phyloP scores from a whole-genome alignment of 148 eudicot species.

The Polygonum maritimum region DNA sequence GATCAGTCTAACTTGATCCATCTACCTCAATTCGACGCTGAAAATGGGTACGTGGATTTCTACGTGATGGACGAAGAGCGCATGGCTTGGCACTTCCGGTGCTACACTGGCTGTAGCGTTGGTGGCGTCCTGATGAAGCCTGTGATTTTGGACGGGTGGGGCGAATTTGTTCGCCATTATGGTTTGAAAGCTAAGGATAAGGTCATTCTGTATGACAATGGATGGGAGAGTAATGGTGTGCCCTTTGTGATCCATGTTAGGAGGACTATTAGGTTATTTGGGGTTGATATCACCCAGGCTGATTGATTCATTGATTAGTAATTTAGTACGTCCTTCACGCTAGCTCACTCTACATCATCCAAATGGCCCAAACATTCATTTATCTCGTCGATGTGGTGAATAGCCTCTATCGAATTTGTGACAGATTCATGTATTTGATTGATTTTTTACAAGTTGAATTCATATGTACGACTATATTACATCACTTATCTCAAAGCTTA shows the following conservation, averaged over 20 bases:
- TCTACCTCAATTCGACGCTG: neutral
- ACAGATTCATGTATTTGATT: no score
- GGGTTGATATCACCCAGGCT: slow-evolving; percentile 6
- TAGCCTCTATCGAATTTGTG: neutral
- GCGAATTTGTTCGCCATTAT: neutral
- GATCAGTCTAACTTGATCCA: neutral
- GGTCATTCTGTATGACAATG: neutral
- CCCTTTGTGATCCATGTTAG: slow-evolving; percentile 6
- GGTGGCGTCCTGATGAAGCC: neutral
- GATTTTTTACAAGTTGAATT: no score
- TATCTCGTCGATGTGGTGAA: no score
- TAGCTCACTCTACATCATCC: neutral
- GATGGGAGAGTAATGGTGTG: neutral
- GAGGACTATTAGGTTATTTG: slow-evolving; percentile 6
- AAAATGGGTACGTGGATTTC: neutral
- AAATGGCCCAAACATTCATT: neutral
- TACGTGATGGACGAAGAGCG: neutral
- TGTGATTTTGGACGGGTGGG: neutral
- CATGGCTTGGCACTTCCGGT: neutral
- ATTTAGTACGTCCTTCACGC: no score
- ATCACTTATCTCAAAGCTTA: no score
- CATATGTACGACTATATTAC: no score
- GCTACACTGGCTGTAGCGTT: neutral
- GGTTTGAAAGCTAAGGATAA: slow-evolving; percentile 1
- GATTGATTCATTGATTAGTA: neutral